Conservation (phyloP, 768 basidiomycete genomes). For the Boletus patriciae region DNA sequence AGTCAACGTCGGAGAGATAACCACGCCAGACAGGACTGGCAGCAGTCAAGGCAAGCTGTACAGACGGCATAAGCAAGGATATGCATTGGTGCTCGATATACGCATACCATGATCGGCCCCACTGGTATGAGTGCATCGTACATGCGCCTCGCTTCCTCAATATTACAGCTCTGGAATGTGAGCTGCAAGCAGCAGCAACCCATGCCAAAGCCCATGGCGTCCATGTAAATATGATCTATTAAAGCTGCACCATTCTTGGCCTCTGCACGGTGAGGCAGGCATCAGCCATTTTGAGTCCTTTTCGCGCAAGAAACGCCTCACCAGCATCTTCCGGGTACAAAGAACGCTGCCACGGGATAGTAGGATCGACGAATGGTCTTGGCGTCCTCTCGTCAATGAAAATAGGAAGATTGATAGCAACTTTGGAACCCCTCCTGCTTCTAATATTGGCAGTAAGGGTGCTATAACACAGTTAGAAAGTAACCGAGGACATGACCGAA, state of each 20-base stretch:
- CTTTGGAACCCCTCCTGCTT: conserved; percentile 85
- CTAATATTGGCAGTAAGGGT: conserved; percentile 98
- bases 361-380: conserved; percentile 86
- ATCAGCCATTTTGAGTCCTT: conserved; percentile 8
- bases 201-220: conserved; percentile 99
- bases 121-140: conserved; percentile 97
- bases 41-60: conserved; percentile 87
- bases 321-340: conserved; percentile 84
- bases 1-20: conserved; percentile 94
- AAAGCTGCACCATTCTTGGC: conserved; percentile 88
- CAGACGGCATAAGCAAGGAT: conserved; percentile 2
- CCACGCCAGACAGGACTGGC: conserved; percentile 96
- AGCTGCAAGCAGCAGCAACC: conserved; percentile 97
- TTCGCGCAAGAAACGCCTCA: conserved; percentile 35
- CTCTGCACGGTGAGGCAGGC: conserved; percentile 46
- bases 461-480: conserved; percentile 43
- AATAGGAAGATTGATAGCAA: conserved; percentile 92
- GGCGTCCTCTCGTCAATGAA: conserved; percentile 88
- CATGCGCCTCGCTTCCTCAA: conserved; percentile 86
- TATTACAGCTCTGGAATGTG: conserved; percentile 96
- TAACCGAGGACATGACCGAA: conserved; percentile 3
- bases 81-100: background rate
- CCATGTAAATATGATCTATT: conserved; percentile 91
- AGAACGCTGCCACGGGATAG: conserved; percentile 86
- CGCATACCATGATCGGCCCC: conserved; percentile 86